Evolutionary conservation across 257 asterid genomes (phyloP).

Genomic region (Oldenlandia corymbosa): DNA sequence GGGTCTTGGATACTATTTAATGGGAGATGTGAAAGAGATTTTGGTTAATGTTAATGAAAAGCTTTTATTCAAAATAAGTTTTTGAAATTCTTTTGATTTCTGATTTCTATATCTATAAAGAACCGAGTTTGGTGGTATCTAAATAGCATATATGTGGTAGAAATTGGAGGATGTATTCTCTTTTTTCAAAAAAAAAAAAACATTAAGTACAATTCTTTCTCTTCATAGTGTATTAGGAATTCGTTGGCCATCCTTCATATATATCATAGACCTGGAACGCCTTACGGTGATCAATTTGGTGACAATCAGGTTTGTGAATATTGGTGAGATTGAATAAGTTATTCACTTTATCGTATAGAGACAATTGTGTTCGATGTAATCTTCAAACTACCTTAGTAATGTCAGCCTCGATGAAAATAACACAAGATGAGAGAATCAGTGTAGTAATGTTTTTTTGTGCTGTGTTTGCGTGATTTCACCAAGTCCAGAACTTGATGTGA

Average conservation of each 20-base stretch:
- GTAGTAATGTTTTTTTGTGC: slow-evolving; percentile 94
- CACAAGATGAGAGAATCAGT: too few species aligned
- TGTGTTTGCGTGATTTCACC: slow-evolving; percentile 36
- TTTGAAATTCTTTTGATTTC: too few species aligned
- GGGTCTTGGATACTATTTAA: too few species aligned
- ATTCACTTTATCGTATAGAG: slow-evolving; percentile 8
- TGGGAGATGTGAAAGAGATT: too few species aligned
- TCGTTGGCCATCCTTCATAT: slow-evolving; percentile 84
- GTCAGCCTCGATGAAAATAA: slow-evolving; percentile 89
- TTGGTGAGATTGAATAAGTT: slow-evolving; percentile 13
- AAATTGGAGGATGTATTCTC: too few species aligned
- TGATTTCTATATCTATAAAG: too few species aligned
- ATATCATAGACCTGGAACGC: slow-evolving; percentile 90
- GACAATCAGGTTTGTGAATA: slow-evolving; percentile 74
- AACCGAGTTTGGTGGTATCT: too few species aligned
- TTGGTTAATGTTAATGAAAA: too few species aligned
- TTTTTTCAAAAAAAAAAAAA: too few species aligned
- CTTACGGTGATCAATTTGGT: slow-evolving; percentile 80
- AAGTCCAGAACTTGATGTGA: not conserved
- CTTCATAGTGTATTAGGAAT: slow-evolving; percentile 56
- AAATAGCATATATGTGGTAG: too few species aligned
- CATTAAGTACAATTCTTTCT: too few species aligned
- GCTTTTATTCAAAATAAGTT: too few species aligned
- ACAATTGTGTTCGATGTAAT: not conserved
- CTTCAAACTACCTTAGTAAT: slow-evolving; percentile 14